Conservation (phyloP, 257 asterid species). For the Solanum raphanifolium region DNA sequence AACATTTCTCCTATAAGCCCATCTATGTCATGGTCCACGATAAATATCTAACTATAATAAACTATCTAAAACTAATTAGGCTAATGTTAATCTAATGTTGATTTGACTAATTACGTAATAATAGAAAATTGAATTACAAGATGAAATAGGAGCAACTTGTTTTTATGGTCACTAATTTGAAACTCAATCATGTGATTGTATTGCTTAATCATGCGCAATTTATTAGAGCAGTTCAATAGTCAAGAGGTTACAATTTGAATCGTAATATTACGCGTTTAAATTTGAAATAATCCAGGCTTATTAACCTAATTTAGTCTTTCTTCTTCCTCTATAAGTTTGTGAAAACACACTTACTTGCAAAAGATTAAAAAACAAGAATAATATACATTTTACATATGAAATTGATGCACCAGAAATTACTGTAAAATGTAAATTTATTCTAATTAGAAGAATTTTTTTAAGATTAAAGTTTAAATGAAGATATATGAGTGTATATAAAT, state of each 20-base stretch:
- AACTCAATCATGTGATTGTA: neutral
- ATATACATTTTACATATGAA: neutral
- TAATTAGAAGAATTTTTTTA: neutral
- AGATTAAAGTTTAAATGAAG: neutral
- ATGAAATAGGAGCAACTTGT: neutral
- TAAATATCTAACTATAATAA: neutral
- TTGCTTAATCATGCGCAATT: neutral
- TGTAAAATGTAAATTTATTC: neutral
- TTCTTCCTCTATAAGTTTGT: neutral
- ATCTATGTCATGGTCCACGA: neutral
- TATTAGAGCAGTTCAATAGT: neutral
- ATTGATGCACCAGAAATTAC: neutral
- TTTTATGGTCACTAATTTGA: neutral
- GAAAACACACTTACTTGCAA: neutral
- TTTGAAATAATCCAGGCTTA: neutral
- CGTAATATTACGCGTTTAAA: neutral
- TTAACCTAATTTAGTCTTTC: neutral
- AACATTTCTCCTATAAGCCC: neutral
- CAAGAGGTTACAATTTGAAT: neutral
- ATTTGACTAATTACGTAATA: neutral
- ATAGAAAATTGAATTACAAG: neutral
- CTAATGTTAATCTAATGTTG: neutral
- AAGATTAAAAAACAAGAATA: neutral
- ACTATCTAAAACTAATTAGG: neutral
- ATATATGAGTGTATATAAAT: neutral